Conservation (phyloP, 257 asterid genomes). For the Salvia hispanica region DNA sequence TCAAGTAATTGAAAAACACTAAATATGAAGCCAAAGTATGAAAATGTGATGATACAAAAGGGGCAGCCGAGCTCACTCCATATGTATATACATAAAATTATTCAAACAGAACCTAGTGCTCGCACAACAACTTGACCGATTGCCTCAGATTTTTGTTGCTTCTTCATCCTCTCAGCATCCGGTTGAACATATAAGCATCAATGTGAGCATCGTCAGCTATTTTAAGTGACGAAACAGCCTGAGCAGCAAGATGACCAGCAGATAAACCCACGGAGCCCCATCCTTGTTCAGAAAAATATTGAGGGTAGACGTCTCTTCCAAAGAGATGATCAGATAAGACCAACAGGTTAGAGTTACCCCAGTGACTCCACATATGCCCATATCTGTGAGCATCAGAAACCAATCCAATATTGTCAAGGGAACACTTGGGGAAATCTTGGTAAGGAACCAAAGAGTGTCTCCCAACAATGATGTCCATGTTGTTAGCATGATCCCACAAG, state of each 20-base stretch:
- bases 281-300: slow-evolving; percentile 36
- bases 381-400: slow-evolving; percentile 30
- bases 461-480: slow-evolving; percentile 38
- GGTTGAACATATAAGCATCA: slow-evolving; percentile 40
- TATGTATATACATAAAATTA: slow-evolving; percentile 52
- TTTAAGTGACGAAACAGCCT: slow-evolving; percentile 46
- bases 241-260: slow-evolving; percentile 48
- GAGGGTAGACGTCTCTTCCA: slow-evolving; percentile 32
- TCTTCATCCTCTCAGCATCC: slow-evolving; percentile 23
- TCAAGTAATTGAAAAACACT: no score
- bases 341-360: slow-evolving; percentile 32
- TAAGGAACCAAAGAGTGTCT: slow-evolving; percentile 38
- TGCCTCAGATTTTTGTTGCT: neutral
- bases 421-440: slow-evolving; percentile 41
- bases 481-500: slow-evolving; percentile 49
- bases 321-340: slow-evolving; percentile 16
- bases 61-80: slow-evolving; percentile 37
- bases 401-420: slow-evolving; percentile 34
- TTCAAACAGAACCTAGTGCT: slow-evolving; percentile 38
- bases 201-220: slow-evolving; percentile 45
- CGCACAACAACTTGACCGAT: slow-evolving; percentile 30
- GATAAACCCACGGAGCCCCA: slow-evolving; percentile 57
- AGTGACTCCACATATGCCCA: slow-evolving; percentile 35
- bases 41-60: slow-evolving; percentile 20
- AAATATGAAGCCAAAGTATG: no score